These are phyloP conservation scores for Lepidium africanum DNA, from an alignment of 345 rosid genomes.

Conservation along the genomic window DNA sequence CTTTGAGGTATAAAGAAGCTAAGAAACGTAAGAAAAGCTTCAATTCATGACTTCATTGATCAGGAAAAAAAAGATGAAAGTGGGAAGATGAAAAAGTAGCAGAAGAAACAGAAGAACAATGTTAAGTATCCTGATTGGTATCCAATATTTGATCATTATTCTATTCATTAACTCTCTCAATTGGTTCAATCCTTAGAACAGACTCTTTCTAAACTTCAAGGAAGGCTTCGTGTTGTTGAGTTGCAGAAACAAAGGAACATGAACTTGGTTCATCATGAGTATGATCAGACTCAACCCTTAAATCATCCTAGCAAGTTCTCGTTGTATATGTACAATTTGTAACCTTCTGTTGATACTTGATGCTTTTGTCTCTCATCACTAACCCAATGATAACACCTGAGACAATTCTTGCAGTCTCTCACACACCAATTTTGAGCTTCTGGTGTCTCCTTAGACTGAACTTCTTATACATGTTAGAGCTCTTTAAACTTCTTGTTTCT, in stretches of 20 bases:
- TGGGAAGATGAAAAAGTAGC: background rate
- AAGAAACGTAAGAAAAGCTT: conserved; percentile 2
- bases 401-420: too few species aligned
- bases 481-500: too few species aligned
- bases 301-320: too few species aligned
- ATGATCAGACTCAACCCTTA: background rate
- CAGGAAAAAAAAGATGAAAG: background rate
- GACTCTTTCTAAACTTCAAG: background rate
- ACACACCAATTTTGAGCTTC: too few species aligned
- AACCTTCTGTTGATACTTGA: too few species aligned
- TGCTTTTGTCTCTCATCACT: too few species aligned
- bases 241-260: background rate
- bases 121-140: conserved; percentile 15
- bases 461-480: too few species aligned
- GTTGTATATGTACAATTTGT: too few species aligned
- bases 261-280: background rate
- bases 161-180: background rate
- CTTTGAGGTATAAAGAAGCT: background rate
- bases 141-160: conserved; percentile 15
- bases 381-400: too few species aligned
- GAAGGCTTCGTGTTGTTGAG: background rate
- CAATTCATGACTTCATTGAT: background rate
- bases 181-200: background rate
- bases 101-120: background rate
- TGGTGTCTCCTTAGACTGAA: too few species aligned